phyloP scores from a whole-genome alignment of 1,284 basidiomycete species.

The Fistulinella staudtii region DNA sequence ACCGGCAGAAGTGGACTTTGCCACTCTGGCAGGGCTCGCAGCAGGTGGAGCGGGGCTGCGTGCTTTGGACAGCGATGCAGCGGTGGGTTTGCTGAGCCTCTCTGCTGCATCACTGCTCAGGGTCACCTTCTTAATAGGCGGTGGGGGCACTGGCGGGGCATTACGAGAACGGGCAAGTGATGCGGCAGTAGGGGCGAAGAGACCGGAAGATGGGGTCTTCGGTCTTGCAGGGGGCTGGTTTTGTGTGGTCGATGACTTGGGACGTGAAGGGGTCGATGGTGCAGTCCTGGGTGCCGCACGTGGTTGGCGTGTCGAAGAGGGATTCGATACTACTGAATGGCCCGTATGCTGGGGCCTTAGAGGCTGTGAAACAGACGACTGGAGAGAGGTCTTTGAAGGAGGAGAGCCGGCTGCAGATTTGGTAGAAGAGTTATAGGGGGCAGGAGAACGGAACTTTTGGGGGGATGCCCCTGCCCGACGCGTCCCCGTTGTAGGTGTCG shows the following conservation, averaged over 20 bases:
- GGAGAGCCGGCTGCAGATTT: no score
- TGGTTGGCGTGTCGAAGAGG: constrained; percentile 35
- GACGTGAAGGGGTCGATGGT: constrained; percentile 40
- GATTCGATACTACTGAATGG: constrained; percentile 42
- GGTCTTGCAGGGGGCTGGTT: constrained; percentile 35
- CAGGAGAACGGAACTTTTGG: constrained; percentile 24
- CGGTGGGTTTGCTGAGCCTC: constrained; percentile 70
- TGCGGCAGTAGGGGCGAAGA: constrained; percentile 75
- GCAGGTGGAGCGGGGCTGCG: constrained; percentile 27
- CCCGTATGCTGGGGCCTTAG: constrained; percentile 54
- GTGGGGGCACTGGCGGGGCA: constrained; percentile 42
- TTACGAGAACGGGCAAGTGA: constrained; percentile 65
- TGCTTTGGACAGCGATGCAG: constrained; percentile 61
- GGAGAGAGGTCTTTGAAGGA: constrained; percentile 32
- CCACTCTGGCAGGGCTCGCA: constrained; percentile 22
- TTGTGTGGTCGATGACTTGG: constrained; percentile 42
- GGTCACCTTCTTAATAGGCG: constrained; percentile 49
- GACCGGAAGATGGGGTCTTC: constrained; percentile 55
- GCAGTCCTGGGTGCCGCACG: constrained; percentile 29
- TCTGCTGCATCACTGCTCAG: constrained; percentile 50
- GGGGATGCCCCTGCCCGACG: constrained; percentile 21
- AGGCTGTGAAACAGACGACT: constrained; percentile 34
- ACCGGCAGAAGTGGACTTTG: constrained; percentile 22
- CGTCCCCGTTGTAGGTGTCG: constrained; percentile 14
- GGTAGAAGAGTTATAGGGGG: constrained; percentile 21